Percentiles rank a stretch among this genome's conserved stretches.
These are phyloP conservation scores for Imleria badia DNA, from an alignment of 768 basidiomycete genomes.

Conservation along the genomic window DNA sequence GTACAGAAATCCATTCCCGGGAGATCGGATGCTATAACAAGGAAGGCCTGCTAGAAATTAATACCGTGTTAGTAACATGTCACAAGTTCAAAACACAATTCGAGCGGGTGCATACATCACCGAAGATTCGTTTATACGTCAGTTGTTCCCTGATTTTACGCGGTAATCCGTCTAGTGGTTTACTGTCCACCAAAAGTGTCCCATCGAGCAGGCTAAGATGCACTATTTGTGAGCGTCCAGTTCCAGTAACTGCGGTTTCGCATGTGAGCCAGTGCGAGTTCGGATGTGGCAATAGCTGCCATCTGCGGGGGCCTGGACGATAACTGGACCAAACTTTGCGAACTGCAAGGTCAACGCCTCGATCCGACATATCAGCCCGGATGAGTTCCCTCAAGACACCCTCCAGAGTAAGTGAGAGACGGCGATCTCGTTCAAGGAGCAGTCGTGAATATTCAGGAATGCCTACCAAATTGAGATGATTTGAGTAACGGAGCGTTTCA, in stretches of 20 bases:
- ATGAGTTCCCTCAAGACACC: neutral
- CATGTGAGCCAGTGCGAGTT: too few relatives aligned
- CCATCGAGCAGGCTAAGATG: too few relatives aligned
- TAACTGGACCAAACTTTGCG: conserved; percentile 5
- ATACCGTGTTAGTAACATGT: too few relatives aligned
- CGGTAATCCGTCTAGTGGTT: conserved; percentile 31
- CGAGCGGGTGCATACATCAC: neutral
- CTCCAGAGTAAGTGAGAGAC: conserved; percentile 20
- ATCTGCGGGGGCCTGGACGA: too few relatives aligned
- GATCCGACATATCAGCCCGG: neutral
- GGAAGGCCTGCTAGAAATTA: neutral
- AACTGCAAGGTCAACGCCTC: conserved; percentile 15
- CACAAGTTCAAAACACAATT: too few relatives aligned
- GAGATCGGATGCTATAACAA: neutral
- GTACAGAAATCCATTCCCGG: neutral
- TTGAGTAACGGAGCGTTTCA: too few relatives aligned
- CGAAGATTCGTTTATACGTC: conserved; percentile 9
- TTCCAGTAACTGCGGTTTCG: too few relatives aligned
- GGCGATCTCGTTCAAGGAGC: conserved; percentile 24
- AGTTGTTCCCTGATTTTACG: conserved; percentile 28
- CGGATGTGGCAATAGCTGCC: too few relatives aligned
- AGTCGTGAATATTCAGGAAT: neutral
- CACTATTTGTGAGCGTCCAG: too few relatives aligned
- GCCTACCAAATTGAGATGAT: neutral
- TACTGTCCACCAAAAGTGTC: too few relatives aligned